A percentile compares a stretch with the other conserved stretches of the same genome.
phyloP scores from a whole-genome alignment of 805 yeast species.

The Suhomyces sp. region DNA sequence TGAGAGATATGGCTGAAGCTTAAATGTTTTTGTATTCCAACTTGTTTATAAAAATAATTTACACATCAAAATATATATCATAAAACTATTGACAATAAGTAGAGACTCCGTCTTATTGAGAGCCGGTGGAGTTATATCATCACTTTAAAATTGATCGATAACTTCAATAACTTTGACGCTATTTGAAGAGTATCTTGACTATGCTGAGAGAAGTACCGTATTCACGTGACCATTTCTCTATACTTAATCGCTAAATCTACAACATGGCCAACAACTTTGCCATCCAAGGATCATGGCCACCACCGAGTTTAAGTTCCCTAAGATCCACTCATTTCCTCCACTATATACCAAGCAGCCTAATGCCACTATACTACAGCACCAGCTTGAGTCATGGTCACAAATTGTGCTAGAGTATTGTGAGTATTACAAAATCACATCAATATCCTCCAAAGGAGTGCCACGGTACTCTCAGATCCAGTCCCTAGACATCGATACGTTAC shows the following conservation, averaged over 20 bases:
- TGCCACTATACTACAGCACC: slow-evolving; percentile 71
- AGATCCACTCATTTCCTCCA: slow-evolving; percentile 72
- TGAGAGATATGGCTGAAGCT: slow-evolving; percentile 99
- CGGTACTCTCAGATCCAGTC: slow-evolving; percentile 26
- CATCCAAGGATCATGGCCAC: slow-evolving; percentile 1
- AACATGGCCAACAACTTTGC: too few relatives aligned
- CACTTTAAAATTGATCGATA: too few relatives aligned
- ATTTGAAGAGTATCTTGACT: too few relatives aligned
- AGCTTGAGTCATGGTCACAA: slow-evolving; percentile 73
- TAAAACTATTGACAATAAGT: slow-evolving; percentile 4
- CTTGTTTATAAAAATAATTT: slow-evolving; percentile 13
- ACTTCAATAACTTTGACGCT: too few relatives aligned
- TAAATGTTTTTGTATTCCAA: slow-evolving; percentile 45
- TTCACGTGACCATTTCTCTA: too few relatives aligned
- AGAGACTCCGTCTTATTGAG: too few relatives aligned
- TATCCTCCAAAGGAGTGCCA: slow-evolving; percentile 30
- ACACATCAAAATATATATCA: slow-evolving; percentile 9
- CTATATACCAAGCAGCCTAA: slow-evolving; percentile 89
- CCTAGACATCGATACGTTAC: slow-evolving; percentile 19
- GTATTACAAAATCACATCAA: slow-evolving; percentile 40
- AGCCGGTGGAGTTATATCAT: too few relatives aligned
- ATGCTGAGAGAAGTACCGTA: too few relatives aligned
- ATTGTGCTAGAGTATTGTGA: slow-evolving; percentile 64
- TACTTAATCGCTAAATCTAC: too few relatives aligned
- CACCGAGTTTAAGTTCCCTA: slow-evolving; percentile 35